These are phyloP conservation scores for Aquilaria agallochum DNA, from an alignment of 441 rosid species.

Conservation along the genomic window DNA sequence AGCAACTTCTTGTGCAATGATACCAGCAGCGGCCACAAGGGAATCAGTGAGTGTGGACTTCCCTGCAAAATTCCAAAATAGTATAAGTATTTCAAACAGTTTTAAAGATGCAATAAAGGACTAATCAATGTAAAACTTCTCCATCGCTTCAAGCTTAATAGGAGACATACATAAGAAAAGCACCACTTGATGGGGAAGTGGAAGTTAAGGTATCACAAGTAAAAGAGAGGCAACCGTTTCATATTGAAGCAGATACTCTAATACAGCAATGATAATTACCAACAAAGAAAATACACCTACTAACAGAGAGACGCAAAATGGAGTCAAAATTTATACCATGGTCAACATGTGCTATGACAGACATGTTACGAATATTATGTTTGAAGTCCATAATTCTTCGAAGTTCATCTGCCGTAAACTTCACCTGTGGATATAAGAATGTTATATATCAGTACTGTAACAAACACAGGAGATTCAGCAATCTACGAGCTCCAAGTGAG, in stretches of 20 bases:
- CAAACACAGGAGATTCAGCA: background rate
- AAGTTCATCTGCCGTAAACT: slow-evolving; percentile 89
- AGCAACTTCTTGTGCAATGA: slow-evolving; percentile 75
- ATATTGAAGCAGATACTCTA: too few species aligned
- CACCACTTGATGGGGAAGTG: too few species aligned
- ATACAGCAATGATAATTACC: too few species aligned
- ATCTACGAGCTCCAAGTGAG: background rate
- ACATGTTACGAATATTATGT: slow-evolving; percentile 88
- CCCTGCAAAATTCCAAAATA: slow-evolving; percentile 29
- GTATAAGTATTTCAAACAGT: background rate
- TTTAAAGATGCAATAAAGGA: background rate
- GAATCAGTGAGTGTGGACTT: slow-evolving; percentile 73
- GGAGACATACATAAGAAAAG: background rate
- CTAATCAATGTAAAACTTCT: too few species aligned
- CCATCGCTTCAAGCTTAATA: too few species aligned
- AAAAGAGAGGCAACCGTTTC: too few species aligned
- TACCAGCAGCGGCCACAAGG: slow-evolving; percentile 81
- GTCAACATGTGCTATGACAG: slow-evolving; percentile 94
- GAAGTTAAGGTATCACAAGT: too few species aligned
- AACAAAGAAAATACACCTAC: too few species aligned
- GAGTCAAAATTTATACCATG: slow-evolving; percentile 46
- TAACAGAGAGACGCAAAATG: background rate
- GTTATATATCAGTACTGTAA: too few species aligned
- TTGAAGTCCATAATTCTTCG: slow-evolving; percentile 86
- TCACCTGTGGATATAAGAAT: slow-evolving; percentile 48